A percentile compares a stretch with the other conserved stretches of the same genome.
Conservation (phyloP, 176 grass and related monocot species). For the Aegilops sharonensis region DNA sequence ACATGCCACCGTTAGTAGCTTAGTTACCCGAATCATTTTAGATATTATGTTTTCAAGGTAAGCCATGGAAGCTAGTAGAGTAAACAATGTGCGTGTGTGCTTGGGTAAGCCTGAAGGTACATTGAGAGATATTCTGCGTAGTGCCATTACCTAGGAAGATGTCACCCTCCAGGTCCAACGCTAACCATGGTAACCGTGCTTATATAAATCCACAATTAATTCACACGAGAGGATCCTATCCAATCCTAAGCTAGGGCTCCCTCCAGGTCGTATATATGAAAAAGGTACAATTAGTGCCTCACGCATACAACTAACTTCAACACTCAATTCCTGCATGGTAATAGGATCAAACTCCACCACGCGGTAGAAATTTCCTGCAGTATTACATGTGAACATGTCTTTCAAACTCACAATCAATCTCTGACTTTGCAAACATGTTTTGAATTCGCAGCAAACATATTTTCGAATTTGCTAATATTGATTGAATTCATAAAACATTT, state of each 20-base stretch:
- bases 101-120: conserved; percentile 36
- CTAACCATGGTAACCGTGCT: conserved; percentile 19
- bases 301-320: too few species aligned
- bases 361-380: too few species aligned
- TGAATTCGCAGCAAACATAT: too few species aligned
- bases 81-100: neutral
- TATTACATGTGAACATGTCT: too few species aligned
- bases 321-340: neutral
- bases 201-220: neutral
- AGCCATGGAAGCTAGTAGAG: neutral
- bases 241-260: neutral
- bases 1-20: neutral
- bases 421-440: too few species aligned
- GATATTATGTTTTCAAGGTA: conserved; percentile 27
- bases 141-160: conserved; percentile 36
- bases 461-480: too few species aligned
- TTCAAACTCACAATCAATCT: too few species aligned
- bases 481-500: too few species aligned
- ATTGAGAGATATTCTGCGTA: conserved; percentile 34
- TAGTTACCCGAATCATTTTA: neutral
- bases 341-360: too few species aligned
- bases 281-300: neutral
- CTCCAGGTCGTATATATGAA: conserved; percentile 19
- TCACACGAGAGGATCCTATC: neutral
- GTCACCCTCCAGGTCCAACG: conserved; percentile 25